Evolutionary conservation across 2,329 filamentous ascomycete genomes (phyloP), one percentile per base, ranked within the genome.

Genomic region (Colletotrichum incanum): DNA sequence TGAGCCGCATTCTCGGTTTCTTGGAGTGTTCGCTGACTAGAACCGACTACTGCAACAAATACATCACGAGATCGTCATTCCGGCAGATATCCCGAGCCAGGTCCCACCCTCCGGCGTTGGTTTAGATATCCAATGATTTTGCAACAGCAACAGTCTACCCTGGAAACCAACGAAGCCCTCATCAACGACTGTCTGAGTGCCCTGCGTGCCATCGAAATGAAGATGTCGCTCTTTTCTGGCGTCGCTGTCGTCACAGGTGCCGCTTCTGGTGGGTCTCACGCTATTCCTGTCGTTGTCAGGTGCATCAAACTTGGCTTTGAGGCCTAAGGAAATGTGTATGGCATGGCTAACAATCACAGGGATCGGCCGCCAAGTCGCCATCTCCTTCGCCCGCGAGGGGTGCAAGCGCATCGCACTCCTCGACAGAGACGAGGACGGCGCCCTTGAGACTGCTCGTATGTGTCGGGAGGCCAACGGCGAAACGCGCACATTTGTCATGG

Each of bases 331-430:
- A 14, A 18, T 26, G 23, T 9, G 49, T 11, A 11, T 20, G 9
- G 9, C 9, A 28, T 12, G 59, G 18, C 23, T 52, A 18, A 63
- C 45, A n/a, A 9, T 0, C 9, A 16, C 34, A 85, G 84, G 84
- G 20, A 86, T 86, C 66, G 84, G 84, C 14, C 80, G 82, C 49
- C 82, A 82, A 52, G 81, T 81, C 20, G 83, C 85, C 23, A 73
- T 83, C 20, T 82, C 85, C 0, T 86, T 87, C 73, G 84, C 82
- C 2, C 76, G 74, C 11, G 84, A 86, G 76, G 85, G 85, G 56
- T 87, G 85, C 73, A 75, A 73, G 7, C 80, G 79, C 49, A 81
- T 87, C 62, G 80, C 80, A 16, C 79, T 87, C 12, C 79, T 82
- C 11, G 85, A 86, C 65, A 79, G 77, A 20, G 80, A 84, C 65